A percentile compares a stretch with the other conserved stretches of the same genome.
Evolutionary conservation across 2,329 filamentous ascomycete genomes (phyloP).

Genomic region (Ophiosphaerella narmari): DNA sequence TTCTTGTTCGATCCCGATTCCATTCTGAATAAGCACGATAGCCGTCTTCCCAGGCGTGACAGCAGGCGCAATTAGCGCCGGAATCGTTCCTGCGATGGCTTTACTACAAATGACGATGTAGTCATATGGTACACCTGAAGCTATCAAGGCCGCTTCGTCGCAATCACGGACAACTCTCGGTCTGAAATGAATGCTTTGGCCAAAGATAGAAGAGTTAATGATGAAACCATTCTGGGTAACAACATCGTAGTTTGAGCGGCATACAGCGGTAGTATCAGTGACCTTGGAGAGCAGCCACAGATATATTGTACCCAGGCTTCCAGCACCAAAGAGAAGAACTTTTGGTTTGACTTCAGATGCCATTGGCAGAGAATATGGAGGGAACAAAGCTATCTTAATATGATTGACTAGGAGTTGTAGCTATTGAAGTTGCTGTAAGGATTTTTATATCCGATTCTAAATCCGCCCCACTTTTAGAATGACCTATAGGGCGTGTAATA

Average conservation of each 20-base stretch:
- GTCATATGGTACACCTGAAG: constrained; percentile 44
- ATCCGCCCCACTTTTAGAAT: too few species aligned
- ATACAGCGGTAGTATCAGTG: constrained; percentile 50
- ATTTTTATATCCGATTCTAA: too few species aligned
- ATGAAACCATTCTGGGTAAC: constrained; percentile 48
- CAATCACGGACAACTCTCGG: constrained; percentile 44
- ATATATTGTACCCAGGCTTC: constrained; percentile 51
- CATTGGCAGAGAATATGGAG: constrained; percentile 6
- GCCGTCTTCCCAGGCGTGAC: constrained; percentile 51
- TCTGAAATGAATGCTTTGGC: constrained; percentile 38
- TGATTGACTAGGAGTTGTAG: too few species aligned
- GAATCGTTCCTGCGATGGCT: constrained; percentile 48
- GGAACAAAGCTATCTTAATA: not conserved
- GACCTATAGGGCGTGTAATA: too few species aligned
- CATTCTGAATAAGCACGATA: constrained; percentile 66
- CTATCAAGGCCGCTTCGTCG: constrained; percentile 38
- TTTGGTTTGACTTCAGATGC: constrained; percentile 12
- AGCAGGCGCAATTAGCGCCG: constrained; percentile 47
- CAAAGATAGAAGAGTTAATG: constrained; percentile 48
- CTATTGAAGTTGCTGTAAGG: too few species aligned
- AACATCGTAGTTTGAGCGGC: constrained; percentile 52
- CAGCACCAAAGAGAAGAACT: constrained; percentile 50
- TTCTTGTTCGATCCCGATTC: constrained; percentile 63
- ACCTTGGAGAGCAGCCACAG: constrained; percentile 48
- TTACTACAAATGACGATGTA: constrained; percentile 56